Evolutionary conservation across 352 stramenopile species (phyloP), one percentile per base, ranked within the genome.

Genomic region (Globisporangium spiculum): DNA sequence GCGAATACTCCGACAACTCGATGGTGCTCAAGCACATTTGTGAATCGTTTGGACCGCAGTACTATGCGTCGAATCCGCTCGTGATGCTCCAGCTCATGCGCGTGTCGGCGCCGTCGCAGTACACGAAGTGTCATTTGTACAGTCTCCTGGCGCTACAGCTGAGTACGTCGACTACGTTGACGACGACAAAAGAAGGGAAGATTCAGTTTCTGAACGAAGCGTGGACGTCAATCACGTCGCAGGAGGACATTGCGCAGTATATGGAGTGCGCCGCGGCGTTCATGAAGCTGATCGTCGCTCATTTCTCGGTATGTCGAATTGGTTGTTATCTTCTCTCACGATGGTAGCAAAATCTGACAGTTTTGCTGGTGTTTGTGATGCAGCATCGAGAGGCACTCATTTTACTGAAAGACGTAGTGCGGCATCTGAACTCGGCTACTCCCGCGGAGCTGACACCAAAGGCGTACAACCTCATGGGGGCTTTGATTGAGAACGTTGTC

Each of bases 11-110:
- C 5, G 80, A 88, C 58, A 95, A 87, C 67, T 86, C 89, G n/a
- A 97, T 97, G 88, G 85, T 97, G 48, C 76, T 98, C 1, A 90
- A 93, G 65, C 89, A 97, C 64, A 74, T 98, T 9, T 88, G 89
- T 22, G 80, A 93, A 50, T 75, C 76, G 26, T 97, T 97, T 73
- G 75, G 80, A 16, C 73, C 80, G 0, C 67, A 75, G 26, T 83
- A 83, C 64, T 95, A 96, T 65, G 79, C 79, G 0, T 69, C 76
- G 16, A 76, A 86, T 24, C 81, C 85, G 4, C 65, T 76, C 0
- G 74, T 69, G 20, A 88, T 97, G 46, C 71, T 96, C 24, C 75
- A 83, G 10, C 71, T 97, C 24, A 93, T 96, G 55, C 89, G 76
- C 34, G 75, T 72, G 10, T 65, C 85, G 16, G 81, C 75, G 20